phyloP scores from a whole-genome alignment of 441 rosid genomes.

The Capsella rubella region DNA sequence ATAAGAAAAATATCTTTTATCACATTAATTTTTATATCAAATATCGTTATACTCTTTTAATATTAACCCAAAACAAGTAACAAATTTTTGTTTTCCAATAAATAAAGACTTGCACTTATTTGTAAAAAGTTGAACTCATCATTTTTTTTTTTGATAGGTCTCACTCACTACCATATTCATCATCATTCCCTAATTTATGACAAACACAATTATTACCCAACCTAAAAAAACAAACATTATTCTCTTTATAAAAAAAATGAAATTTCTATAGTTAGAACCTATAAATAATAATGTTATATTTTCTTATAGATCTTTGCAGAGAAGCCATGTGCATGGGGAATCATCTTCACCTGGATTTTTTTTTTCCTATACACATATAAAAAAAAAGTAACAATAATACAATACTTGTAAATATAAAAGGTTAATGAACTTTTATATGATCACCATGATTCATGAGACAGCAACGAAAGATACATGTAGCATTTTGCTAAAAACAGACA shows the following conservation, averaged over 20 bases:
- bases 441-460: constrained; percentile 43
- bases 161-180: constrained; percentile 22
- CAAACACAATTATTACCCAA: constrained; percentile 22
- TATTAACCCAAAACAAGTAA: not conserved
- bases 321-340: constrained; percentile 48
- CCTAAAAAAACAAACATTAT: not conserved
- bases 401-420: constrained; percentile 6
- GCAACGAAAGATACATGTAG: constrained; percentile 43
- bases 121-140: not conserved
- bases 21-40: too few relatives aligned
- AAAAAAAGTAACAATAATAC: constrained; percentile 24
- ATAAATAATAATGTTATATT: not conserved
- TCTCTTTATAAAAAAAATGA: constrained; percentile 1
- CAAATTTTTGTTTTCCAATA: not conserved
- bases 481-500: constrained; percentile 38
- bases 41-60: not conserved
- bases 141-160: constrained; percentile 10
- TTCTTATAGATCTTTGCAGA: constrained; percentile 36
- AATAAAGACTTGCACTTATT: not conserved
- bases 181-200: constrained; percentile 24
- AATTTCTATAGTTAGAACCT: constrained; percentile 6
- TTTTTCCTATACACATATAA: constrained; percentile 24
- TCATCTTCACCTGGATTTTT: constrained; percentile 38
- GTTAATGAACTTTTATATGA: constrained; percentile 6
- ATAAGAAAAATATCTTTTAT: too few relatives aligned